Conservation (phyloP, 148 eudicot genomes). For the Beta vulgaris region DNA sequence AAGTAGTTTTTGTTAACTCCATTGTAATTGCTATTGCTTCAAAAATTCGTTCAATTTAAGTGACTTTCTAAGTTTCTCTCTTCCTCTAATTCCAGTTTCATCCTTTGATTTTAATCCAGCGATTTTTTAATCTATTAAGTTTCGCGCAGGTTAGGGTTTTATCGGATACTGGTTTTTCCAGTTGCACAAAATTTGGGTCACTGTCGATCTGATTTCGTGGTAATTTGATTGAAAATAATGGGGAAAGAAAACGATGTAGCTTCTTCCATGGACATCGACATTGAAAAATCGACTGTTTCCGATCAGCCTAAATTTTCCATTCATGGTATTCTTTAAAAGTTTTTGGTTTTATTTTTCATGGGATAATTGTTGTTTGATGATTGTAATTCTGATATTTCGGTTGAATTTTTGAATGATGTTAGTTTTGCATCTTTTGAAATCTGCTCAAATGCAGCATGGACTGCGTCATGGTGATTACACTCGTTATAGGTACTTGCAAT, state of each 20-base stretch:
- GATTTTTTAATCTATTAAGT: too few species aligned
- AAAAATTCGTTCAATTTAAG: too few species aligned
- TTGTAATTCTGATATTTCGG: background rate
- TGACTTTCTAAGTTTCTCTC: too few species aligned
- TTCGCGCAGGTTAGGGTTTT: too few species aligned
- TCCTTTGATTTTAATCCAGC: too few species aligned
- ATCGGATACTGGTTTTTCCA: background rate
- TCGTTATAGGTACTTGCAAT: constrained; percentile 31
- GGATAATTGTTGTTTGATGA: background rate
- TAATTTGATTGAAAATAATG: constrained; percentile 37
- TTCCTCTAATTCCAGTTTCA: too few species aligned
- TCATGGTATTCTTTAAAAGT: constrained; percentile 40
- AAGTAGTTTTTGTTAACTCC: too few species aligned
- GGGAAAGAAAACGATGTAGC: constrained; percentile 50
- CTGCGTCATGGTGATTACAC: constrained; percentile 77
- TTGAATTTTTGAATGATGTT: constrained; percentile 17
- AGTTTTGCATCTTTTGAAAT: constrained; percentile 86
- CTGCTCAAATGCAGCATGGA: constrained; percentile 98
- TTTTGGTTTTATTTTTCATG: background rate
- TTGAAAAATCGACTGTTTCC: constrained; percentile 30
- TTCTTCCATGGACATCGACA: constrained; percentile 77
- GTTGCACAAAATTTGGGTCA: background rate
- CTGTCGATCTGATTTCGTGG: background rate
- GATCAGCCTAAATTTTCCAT: constrained; percentile 81
- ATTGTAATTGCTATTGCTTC: too few species aligned